Evolutionary conservation across 352 stramenopile species (phyloP), one percentile per base, ranked within the genome.

Genomic region (Pythium aristosporum): DNA sequence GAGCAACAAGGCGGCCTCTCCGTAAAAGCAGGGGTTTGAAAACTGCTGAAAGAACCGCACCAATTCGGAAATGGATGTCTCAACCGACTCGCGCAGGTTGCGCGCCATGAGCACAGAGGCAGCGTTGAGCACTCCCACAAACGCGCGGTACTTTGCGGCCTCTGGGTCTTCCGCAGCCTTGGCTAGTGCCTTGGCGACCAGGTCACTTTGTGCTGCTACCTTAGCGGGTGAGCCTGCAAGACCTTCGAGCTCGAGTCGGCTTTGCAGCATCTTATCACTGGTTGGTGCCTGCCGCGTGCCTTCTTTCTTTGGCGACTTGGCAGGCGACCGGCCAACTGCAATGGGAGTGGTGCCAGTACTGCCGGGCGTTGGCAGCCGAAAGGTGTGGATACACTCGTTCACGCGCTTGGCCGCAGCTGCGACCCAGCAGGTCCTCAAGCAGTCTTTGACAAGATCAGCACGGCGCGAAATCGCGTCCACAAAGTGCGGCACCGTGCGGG

Each of bases 21-120:
- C 79, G 30, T 79, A 73, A 47, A 80, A 95, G 0, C 32, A 73
- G 4, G 67, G 48, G 10, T 30, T 69, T 1, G 83, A 87, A 51
- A 92, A 94, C 23, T 80, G 74, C 36, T 89, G 68, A 51, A 97
- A 90, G 65, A 94, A 97, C 1, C 55, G 57, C 20, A 89, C 74
- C 46, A 96, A 87, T 13, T 74, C 66, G 5, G 69, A 65, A 10
- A 98, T 75, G 1, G 90, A 97, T n/a, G 68, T 62, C 48, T 98
- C 91, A 16, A 95, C 84, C 0, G 83, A 92, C 25, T 82, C 79
- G 23, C 90, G 71, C n/a, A 98, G 72, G 41, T 97, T 96, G 3
- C 85, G 74, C 12, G 90, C 94, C 90, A 98, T 98, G 15, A 98
- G 72, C 15, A 96, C 89, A 2, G 89, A 74, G 12, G 87, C 82